Percentiles rank a stretch among this genome's conserved stretches.
Evolutionary conservation across 805 yeast genomes (phyloP).

Genomic region (Pichia heedii): DNA sequence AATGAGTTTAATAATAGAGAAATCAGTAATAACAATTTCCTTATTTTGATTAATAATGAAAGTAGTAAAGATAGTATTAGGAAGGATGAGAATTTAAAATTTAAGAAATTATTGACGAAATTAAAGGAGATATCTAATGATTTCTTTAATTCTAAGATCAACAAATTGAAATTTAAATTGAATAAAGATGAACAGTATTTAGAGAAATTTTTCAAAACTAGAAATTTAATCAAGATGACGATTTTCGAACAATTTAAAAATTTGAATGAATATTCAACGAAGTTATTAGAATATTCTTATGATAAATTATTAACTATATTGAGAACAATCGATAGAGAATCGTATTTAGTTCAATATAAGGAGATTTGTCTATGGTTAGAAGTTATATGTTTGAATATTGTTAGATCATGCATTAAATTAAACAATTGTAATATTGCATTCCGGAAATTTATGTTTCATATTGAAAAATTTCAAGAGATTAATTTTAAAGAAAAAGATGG

Average conservation of each 20-base stretch:
- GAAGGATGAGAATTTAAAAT: slow-evolving; percentile 17
- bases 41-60: slow-evolving; percentile 6
- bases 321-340: slow-evolving; percentile 17
- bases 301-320: slow-evolving; percentile 38
- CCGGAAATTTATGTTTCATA: slow-evolving; percentile 56
- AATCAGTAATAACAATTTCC: no score
- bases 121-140: slow-evolving; percentile 35
- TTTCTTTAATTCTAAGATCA: slow-evolving; percentile 34
- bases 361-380: slow-evolving; percentile 48
- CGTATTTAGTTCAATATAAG: slow-evolving; percentile 28
- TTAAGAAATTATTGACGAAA: slow-evolving; percentile 30
- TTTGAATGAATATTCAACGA: slow-evolving; percentile 39
- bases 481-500: not conserved
- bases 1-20: no score
- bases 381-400: slow-evolving; percentile 51
- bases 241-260: slow-evolving; percentile 39
- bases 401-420: slow-evolving; percentile 48
- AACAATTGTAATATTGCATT: slow-evolving; percentile 53
- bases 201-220: slow-evolving; percentile 33
- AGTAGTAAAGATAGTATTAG: slow-evolving; percentile 3
- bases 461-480: slow-evolving; percentile 35
- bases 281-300: slow-evolving; percentile 43
- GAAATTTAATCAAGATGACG: slow-evolving; percentile 45
- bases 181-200: slow-evolving; percentile 19
- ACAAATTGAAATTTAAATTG: slow-evolving; percentile 32